Percentiles rank a stretch among this genome's conserved stretches.
These are phyloP conservation scores for Nicotiana paniculata DNA, from an alignment of 257 asterid species.

Conservation along the genomic window DNA sequence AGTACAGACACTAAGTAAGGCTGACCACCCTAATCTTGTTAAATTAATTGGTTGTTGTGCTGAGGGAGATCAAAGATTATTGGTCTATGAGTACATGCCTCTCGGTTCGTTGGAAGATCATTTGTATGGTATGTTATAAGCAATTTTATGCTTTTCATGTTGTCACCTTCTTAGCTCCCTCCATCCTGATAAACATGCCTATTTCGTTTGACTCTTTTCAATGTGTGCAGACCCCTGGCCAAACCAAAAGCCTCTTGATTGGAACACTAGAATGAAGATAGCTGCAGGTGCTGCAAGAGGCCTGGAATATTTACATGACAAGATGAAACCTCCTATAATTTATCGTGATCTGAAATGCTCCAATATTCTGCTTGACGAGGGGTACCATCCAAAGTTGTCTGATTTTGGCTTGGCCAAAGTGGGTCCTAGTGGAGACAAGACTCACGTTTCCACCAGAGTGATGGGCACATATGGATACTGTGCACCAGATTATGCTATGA, in stretches of 20 bases:
- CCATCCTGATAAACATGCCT: neutral
- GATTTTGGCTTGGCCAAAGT: slow-evolving; percentile 86
- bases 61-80: slow-evolving; percentile 62
- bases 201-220: neutral
- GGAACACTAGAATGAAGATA: slow-evolving; percentile 75
- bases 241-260: slow-evolving; percentile 38
- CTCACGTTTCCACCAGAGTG: slow-evolving; percentile 82
- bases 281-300: slow-evolving; percentile 88
- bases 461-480: slow-evolving; percentile 94
- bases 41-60: slow-evolving; percentile 68
- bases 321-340: slow-evolving; percentile 63
- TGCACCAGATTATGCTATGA: slow-evolving; percentile 86
- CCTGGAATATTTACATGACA: slow-evolving; percentile 72
- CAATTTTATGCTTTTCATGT: neutral
- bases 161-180: neutral
- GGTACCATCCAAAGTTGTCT: slow-evolving; percentile 64
- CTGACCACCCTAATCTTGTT: slow-evolving; percentile 69
- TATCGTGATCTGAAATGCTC: slow-evolving; percentile 81
- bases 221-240: slow-evolving; percentile 28
- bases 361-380: slow-evolving; percentile 69
- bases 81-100: slow-evolving; percentile 81
- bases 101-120: slow-evolving; percentile 82
- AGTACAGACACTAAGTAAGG: slow-evolving; percentile 53
- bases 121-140: slow-evolving; percentile 40
- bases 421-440: slow-evolving; percentile 67